phyloP scores from a whole-genome alignment of 73 alveolate species.

The Paramecium biaurelia region DNA sequence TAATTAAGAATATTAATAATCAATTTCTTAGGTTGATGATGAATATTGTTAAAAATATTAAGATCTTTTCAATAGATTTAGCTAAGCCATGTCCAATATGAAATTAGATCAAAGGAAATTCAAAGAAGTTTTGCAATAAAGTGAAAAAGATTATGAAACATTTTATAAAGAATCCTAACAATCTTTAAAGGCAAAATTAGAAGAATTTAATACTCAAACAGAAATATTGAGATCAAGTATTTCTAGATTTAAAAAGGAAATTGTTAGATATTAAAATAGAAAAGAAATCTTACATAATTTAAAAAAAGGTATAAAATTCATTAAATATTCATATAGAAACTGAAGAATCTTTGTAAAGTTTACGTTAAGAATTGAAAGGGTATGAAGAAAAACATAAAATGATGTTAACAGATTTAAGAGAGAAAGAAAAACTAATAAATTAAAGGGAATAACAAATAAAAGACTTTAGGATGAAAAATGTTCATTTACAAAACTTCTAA shows the following conservation, averaged over 20 bases:
- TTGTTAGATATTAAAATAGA: not conserved
- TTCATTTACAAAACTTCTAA: conserved; percentile 50
- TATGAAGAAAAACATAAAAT: conserved; percentile 45
- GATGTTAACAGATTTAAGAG: conserved; percentile 45
- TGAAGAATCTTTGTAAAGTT: not conserved
- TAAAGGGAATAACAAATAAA: conserved; percentile 59
- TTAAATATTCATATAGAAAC: not conserved
- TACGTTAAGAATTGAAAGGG: not conserved
- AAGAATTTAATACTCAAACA: conserved; percentile 8
- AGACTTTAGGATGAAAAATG: conserved; percentile 54
- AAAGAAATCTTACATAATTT: not conserved
- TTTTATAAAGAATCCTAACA: conserved; percentile 21
- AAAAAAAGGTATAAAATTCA: not conserved
- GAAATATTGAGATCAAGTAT: conserved; percentile 25
- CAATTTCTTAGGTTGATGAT: conserved; percentile 48
- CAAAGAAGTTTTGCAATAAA: conserved; percentile 29
- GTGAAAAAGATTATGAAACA: conserved; percentile 53
- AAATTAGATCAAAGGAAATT: conserved; percentile 51
- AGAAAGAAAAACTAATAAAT: conserved; percentile 47
- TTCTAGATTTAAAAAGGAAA: conserved; percentile 29
- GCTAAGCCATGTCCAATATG: conserved; percentile 50
- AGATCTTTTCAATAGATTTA: conserved; percentile 47
- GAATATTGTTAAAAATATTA: conserved; percentile 50
- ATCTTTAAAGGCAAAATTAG: not conserved
- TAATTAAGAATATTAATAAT: not conserved